Base-by-base conservation (phyloP, 106 monocot genomes). In the Posidonia australis region DNA sequence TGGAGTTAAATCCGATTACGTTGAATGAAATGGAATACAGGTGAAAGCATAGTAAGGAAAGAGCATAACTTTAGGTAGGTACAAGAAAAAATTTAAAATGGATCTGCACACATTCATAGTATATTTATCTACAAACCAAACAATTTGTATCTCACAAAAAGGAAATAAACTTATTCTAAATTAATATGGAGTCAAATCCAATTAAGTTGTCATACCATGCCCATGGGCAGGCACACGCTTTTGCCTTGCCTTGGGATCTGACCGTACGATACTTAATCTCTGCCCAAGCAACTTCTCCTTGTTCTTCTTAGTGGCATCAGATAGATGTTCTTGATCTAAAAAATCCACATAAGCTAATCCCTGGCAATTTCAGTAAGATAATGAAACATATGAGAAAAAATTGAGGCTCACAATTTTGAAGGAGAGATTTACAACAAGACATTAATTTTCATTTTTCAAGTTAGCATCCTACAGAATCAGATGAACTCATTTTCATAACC, bases 331-430 rank as follows among this genome's bases (percentile, higher is more conserved):
- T 63, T 90, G 80, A 66, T 85, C 84, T 32, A 76, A 68, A 75
- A 96, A 96, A 65, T 96, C 96, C 12, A 96, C 84, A 70, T 96
- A 96, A 22, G 96, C 96, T 31, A 87, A 77, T 5, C 96, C 96
- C 96, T 96, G 66, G 10, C 19, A 13, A 64, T 46, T 25, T n/a
- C 4, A 63, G 55, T 5, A 13, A 69, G 57, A 23, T 28, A 41
- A 2, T n/a, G n/a, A 16, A 56, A 44, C 25, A 17, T 17, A 47
- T 27, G 24, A 67, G 44, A 30, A 49, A 58, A 19, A 44, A 19
- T 58, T 60, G 31, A 20, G 12, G 47, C 24, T 10, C 46, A 32
- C 16, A 5, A 18, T 7, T 20, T 30, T 10, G 58, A 58, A 30
- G 13, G 5, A 29, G 29, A 27, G 12, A 58, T 58, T 12, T 4